A percentile compares a stretch with the other conserved stretches of the same genome.
Evolutionary conservation across 768 basidiomycete species (phyloP).

Genomic region (Suillus subaureus): DNA sequence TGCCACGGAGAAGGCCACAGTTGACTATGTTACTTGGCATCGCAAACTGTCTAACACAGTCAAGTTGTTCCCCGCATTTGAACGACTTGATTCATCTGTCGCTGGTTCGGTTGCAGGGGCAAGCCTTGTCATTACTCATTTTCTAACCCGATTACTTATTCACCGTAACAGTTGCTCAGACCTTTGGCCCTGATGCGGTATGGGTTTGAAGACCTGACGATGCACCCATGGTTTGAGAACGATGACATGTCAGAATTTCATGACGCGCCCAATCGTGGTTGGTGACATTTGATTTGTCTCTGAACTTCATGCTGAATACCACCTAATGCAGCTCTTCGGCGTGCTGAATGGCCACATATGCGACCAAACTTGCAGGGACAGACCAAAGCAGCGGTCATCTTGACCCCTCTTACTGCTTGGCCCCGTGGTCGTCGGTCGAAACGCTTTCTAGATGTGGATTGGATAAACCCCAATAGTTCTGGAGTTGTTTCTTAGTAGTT

Average conservation of each 20-base stretch:
- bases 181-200: not conserved
- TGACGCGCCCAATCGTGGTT: constrained; percentile 23
- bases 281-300: not conserved
- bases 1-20: constrained; percentile 22
- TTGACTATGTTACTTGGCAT: constrained; percentile 26
- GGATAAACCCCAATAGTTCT: constrained; percentile 3
- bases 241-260: constrained; percentile 25
- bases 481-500: not conserved
- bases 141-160: not conserved
- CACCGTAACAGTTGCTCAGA: not conserved
- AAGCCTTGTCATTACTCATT: constrained; percentile 3
- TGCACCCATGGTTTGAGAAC: constrained; percentile 11
- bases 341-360: not conserved
- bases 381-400: no score
- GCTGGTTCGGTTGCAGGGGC: constrained; percentile 36
- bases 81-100: constrained; percentile 23
- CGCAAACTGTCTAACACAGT: constrained; percentile 8
- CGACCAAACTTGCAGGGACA: not conserved
- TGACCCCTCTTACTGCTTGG: not conserved
- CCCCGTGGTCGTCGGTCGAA: not conserved
- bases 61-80: constrained; percentile 22
- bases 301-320: not conserved
- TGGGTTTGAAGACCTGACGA: not conserved
- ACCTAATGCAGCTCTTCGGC: constrained; percentile 2
- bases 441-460: not conserved